phyloP scores from a whole-genome alignment of 495 filamentous ascomycete genomes.

The Coniosporium apollinis region DNA sequence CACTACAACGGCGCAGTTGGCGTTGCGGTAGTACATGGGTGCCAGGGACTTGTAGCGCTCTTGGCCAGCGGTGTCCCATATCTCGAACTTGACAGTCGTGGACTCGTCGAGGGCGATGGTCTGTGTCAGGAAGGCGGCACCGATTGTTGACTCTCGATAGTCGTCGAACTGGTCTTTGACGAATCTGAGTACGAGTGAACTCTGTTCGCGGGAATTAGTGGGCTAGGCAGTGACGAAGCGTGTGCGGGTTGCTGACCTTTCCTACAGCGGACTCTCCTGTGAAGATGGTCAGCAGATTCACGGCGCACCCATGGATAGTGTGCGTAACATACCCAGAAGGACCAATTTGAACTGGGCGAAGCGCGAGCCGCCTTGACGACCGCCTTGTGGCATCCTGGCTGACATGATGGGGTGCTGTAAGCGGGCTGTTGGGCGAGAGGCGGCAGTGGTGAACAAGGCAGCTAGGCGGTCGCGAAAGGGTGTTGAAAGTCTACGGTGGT shows the following conservation, averaged over 20 bases:
- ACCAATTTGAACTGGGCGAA: slow-evolving; percentile 99
- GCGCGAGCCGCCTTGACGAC: slow-evolving; percentile 52
- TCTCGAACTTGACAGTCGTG: slow-evolving; percentile 98
- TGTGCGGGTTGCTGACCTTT: slow-evolving; percentile 46
- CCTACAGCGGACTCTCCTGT: slow-evolving; percentile 96
- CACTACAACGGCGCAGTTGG: slow-evolving; percentile 96
- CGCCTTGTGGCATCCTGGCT: slow-evolving; percentile 58
- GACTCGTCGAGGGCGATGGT: slow-evolving; percentile 94
- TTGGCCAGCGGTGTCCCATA: slow-evolving; percentile 98
- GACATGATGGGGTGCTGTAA: slow-evolving; percentile 52
- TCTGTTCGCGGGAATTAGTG: slow-evolving; percentile 40
- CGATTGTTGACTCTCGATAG: slow-evolving; percentile 97
- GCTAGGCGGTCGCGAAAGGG: too few species aligned
- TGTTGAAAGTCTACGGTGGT: not conserved
- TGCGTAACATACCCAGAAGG: slow-evolving; percentile 60
- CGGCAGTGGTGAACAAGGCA: too few species aligned
- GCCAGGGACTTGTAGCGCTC: slow-evolving; percentile 96
- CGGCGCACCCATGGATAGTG: not conserved
- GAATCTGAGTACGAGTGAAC: slow-evolving; percentile 91
- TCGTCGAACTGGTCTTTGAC: slow-evolving; percentile 99
- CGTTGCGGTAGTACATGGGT: slow-evolving; percentile 98
- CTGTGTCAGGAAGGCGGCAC: slow-evolving; percentile 95
- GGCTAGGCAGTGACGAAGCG: not conserved
- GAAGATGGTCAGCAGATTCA: slow-evolving; percentile 20
- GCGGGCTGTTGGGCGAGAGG: slow-evolving; percentile 8